These are phyloP conservation scores for Polyporus arcularius DNA, from an alignment of 768 basidiomycete species.

Conservation along the genomic window DNA sequence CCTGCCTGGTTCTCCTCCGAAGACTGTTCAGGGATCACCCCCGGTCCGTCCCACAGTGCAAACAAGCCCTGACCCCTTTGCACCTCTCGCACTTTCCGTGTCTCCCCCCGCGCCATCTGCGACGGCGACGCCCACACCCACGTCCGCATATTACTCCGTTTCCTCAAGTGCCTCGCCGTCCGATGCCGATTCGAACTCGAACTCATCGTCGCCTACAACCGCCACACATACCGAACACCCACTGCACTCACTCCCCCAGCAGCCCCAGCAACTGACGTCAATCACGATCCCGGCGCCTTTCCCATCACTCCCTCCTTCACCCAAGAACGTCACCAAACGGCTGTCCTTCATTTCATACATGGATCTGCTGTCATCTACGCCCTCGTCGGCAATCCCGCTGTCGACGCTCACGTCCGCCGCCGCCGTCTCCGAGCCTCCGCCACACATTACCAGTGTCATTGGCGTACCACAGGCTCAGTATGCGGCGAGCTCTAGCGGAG, in stretches of 20 bases:
- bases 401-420: constrained; percentile 70
- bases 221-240: constrained; percentile 35
- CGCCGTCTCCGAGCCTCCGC: constrained; percentile 58
- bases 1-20: constrained; percentile 19
- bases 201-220: constrained; percentile 40
- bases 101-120: constrained; percentile 9
- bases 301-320: constrained; percentile 43
- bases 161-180: constrained; percentile 24
- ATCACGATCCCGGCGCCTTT: constrained; percentile 28
- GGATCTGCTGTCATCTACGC: constrained; percentile 79
- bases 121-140: constrained; percentile 38
- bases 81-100: neutral
- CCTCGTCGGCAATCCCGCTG: constrained; percentile 69
- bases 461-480: constrained; percentile 40
- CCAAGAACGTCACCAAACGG: constrained; percentile 59
- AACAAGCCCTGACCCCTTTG: constrained; percentile 18
- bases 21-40: constrained; percentile 18
- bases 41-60: constrained; percentile 30
- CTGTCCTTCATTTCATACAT: constrained; percentile 90
- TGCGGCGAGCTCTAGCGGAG: constrained; percentile 30
- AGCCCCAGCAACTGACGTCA: constrained; percentile 23
- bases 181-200: constrained; percentile 30
- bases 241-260: constrained; percentile 24
- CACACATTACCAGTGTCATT: constrained; percentile 69
- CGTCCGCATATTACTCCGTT: constrained; percentile 50